Conservation (phyloP, 345 rosid genomes). For the Abelmoschus esculentus region DNA sequence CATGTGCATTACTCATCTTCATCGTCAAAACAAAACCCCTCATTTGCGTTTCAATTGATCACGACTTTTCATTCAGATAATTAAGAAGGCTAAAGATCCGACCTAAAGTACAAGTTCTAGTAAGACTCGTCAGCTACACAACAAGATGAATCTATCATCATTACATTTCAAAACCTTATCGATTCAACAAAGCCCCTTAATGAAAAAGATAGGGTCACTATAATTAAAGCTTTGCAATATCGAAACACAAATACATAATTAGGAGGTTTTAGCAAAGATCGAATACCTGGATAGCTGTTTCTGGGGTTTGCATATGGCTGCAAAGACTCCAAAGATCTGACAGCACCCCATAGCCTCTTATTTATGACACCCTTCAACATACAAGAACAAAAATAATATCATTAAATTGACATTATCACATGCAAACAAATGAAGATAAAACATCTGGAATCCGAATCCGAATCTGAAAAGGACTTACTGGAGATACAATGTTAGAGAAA, state of each 20-base stretch:
- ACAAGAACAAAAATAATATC: slow-evolving; percentile 1
- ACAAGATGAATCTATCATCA: not conserved
- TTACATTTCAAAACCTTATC: not conserved
- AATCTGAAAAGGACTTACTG: slow-evolving; percentile 25
- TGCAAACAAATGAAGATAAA: not conserved
- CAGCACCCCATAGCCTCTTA: slow-evolving; percentile 74
- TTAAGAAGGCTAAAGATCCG: not conserved
- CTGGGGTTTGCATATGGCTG: slow-evolving; percentile 94
- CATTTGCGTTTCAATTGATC: not conserved
- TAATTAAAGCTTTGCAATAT: not conserved
- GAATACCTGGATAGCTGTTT: slow-evolving; percentile 61
- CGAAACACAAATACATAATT: not conserved
- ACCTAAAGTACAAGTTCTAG: not conserved
- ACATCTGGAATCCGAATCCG: not conserved
- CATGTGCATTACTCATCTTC: not conserved
- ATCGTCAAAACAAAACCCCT: no score
- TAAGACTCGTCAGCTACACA: not conserved
- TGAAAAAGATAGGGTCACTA: not conserved
- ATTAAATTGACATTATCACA: not conserved
- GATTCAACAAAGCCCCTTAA: slow-evolving; percentile 6
- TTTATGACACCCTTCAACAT: slow-evolving; percentile 43
- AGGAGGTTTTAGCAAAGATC: slow-evolving; percentile 13
- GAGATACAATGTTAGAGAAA: slow-evolving; percentile 35
- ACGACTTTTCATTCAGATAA: not conserved
- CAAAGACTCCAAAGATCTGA: slow-evolving; percentile 61